Evolutionary conservation across 2,329 filamentous ascomycete genomes (phyloP).

Genomic region (Macrophomina tecta): DNA sequence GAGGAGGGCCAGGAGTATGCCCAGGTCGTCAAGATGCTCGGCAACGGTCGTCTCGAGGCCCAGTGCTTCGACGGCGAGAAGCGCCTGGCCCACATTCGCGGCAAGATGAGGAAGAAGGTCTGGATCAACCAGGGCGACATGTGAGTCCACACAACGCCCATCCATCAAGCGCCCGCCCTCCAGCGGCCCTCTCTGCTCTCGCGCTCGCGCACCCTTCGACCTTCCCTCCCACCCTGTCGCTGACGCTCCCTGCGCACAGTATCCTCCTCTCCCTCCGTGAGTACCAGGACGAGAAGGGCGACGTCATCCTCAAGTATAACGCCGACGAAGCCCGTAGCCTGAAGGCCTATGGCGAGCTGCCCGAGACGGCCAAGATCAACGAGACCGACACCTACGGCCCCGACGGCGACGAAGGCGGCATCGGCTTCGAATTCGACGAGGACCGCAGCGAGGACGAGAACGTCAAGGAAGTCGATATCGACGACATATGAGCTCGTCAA

Average conservation of each 20-base stretch:
- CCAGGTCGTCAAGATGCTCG: constrained; percentile 93
- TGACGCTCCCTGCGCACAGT: constrained; percentile 6
- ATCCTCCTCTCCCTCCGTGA: constrained; percentile 73
- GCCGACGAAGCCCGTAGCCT: constrained; percentile 89
- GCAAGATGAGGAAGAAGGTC: constrained; percentile 99
- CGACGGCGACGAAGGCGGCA: constrained; percentile 86
- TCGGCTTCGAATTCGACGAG: constrained; percentile 98
- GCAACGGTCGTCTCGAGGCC: constrained; percentile 91
- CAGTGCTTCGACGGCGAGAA: constrained; percentile 95
- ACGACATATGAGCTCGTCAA: constrained; percentile 73
- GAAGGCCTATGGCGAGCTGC: constrained; percentile 96
- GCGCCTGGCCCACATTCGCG: constrained; percentile 83
- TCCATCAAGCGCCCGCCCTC: neutral
- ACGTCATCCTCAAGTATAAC: constrained; percentile 78
- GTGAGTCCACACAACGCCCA: constrained; percentile 62
- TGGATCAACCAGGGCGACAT: constrained; percentile 99
- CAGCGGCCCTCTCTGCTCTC: neutral
- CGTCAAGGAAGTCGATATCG: constrained; percentile 87
- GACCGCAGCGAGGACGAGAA: constrained; percentile 73
- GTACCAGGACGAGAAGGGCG: constrained; percentile 93
- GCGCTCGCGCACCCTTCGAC: constrained; percentile 42
- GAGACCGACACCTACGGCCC: constrained; percentile 94
- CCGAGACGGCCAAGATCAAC: constrained; percentile 99
- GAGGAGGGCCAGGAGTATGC: constrained; percentile 95
- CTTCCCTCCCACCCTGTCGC: neutral